Conservation (phyloP, 805 yeast species). For the Candida chauliodis region DNA sequence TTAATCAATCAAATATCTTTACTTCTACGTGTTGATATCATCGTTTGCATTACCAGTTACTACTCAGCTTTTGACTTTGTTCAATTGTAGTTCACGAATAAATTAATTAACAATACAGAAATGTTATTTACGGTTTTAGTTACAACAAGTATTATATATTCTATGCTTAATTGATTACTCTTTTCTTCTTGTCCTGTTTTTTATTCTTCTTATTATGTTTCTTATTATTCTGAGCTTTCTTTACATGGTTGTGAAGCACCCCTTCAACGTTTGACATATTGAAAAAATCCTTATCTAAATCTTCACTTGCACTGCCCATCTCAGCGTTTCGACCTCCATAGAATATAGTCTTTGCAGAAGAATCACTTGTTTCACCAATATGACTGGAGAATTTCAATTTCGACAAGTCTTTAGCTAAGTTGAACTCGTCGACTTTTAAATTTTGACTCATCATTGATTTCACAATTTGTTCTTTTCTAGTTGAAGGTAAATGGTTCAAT, state of each 20-base stretch:
- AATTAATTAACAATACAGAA: too few relatives aligned
- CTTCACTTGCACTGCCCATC: slow-evolving; percentile 71
- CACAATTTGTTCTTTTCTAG: slow-evolving; percentile 67
- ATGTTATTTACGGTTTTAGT: too few relatives aligned
- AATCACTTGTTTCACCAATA: slow-evolving; percentile 36
- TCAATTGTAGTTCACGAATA: too few relatives aligned
- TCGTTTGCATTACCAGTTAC: too few relatives aligned
- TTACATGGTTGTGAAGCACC: slow-evolving; percentile 55
- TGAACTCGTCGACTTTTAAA: slow-evolving; percentile 48
- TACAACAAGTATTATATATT: too few relatives aligned
- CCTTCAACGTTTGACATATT: slow-evolving; percentile 63
- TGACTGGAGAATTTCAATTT: slow-evolving; percentile 79
- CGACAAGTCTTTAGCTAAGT: slow-evolving; percentile 65
- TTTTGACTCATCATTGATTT: slow-evolving; percentile 60
- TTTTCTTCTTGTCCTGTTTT: slow-evolving; percentile 50
- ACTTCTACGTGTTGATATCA: too few relatives aligned
- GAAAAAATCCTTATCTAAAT: slow-evolving; percentile 84
- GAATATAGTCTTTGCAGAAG: slow-evolving; percentile 47
- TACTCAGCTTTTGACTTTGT: too few relatives aligned
- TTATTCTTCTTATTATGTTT: slow-evolving; percentile 78
- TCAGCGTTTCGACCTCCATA: slow-evolving; percentile 86
- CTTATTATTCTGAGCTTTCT: slow-evolving; percentile 34
- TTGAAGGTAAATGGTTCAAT: slow-evolving; percentile 61
- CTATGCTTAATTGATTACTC: slow-evolving; percentile 28
- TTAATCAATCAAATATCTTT: too few relatives aligned